A percentile compares a stretch with the other conserved stretches of the same genome.
Evolutionary conservation across 1,284 basidiomycete species (phyloP).

Genomic region (Stereum hirsutum): DNA sequence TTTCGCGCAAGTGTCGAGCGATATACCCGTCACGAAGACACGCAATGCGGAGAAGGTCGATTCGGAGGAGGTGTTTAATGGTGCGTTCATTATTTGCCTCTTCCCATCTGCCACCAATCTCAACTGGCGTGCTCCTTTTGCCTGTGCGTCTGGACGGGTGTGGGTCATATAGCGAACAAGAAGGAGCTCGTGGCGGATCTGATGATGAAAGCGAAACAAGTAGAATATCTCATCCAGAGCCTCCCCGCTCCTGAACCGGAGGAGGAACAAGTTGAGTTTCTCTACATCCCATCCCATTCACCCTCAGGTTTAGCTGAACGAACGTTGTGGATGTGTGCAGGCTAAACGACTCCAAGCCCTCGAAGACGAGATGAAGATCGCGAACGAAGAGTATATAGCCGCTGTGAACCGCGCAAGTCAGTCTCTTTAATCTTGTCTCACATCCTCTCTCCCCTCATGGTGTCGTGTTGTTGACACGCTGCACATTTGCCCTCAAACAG

Average conservation of each 20-base stretch:
- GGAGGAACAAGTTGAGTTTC: constrained; percentile 48
- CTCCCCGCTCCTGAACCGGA: constrained; percentile 68
- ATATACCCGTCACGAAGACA: constrained; percentile 69
- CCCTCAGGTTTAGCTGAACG: not conserved
- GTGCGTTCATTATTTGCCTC: constrained; percentile 31
- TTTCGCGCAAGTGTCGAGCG: constrained; percentile 63
- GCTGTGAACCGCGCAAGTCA: constrained; percentile 68
- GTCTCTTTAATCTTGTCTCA: not conserved
- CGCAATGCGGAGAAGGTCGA: constrained; percentile 64
- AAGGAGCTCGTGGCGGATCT: constrained; percentile 74
- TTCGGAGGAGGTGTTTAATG: constrained; percentile 56
- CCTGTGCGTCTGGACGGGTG: not conserved
- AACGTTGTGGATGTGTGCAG: constrained; percentile 24
- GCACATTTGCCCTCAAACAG: too few relatives aligned
- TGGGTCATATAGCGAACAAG: constrained; percentile 48
- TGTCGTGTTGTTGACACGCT: too few relatives aligned
- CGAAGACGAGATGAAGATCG: constrained; percentile 57
- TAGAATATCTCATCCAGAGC: constrained; percentile 71
- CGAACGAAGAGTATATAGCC: constrained; percentile 63
- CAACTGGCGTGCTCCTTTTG: not conserved
- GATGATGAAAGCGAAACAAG: constrained; percentile 76
- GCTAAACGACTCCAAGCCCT: constrained; percentile 52
- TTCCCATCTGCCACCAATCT: not conserved
- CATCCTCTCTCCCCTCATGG: constrained; percentile 1
- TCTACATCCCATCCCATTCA: not conserved